Evolutionary conservation across 148 eudicot genomes (phyloP).

Genomic region (Rhododendron ovatum): DNA sequence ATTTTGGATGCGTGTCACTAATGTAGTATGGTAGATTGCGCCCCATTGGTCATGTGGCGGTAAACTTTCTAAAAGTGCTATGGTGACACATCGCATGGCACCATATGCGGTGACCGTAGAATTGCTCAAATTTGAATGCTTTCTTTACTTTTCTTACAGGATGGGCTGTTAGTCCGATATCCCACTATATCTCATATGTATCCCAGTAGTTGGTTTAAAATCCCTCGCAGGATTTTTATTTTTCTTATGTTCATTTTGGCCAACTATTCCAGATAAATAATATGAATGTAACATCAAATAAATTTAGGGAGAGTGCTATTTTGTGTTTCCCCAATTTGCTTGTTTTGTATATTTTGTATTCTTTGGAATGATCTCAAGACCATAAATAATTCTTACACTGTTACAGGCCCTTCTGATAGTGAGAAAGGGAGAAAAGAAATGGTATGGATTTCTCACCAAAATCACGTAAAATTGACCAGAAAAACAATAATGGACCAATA

Average conservation of each 20-base stretch:
- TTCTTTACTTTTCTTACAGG: background rate
- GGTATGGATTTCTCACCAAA: background rate
- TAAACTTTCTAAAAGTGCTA: no score
- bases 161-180: background rate
- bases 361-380: background rate
- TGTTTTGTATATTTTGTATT: background rate
- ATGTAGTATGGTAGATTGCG: background rate
- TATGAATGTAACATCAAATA: background rate
- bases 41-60: no score
- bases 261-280: background rate
- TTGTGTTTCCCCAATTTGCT: background rate
- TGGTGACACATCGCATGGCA: no score
- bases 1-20: background rate
- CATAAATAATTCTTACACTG: background rate
- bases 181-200: background rate
- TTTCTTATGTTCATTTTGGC: background rate
- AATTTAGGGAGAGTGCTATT: background rate
- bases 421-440: background rate
- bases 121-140: no score
- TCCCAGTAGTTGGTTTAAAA: background rate
- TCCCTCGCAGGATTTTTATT: background rate
- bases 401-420: background rate
- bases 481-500: background rate
- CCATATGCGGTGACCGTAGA: no score
- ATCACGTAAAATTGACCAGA: background rate